Conservation (phyloP, 495 filamentous ascomycete species). For the Geoglossum glabrum region DNA sequence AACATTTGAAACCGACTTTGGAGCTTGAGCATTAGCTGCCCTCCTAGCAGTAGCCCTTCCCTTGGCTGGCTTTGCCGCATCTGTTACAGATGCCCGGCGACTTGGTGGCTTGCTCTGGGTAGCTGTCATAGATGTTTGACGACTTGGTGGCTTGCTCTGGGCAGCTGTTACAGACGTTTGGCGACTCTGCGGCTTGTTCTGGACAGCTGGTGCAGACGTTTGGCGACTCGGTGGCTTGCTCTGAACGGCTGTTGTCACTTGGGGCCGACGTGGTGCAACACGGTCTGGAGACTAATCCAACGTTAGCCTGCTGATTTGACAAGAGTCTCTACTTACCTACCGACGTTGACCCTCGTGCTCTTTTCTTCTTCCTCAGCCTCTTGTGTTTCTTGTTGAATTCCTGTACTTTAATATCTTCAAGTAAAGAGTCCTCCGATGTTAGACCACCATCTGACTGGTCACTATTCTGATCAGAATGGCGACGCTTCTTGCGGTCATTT, state of each 20-base stretch:
- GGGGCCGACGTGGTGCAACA: background rate
- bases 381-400: background rate
- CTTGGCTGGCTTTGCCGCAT: background rate
- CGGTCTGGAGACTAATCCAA: background rate
- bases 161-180: background rate
- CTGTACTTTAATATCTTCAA: background rate
- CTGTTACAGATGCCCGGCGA: background rate
- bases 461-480: background rate
- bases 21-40: background rate
- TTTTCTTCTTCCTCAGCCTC: background rate
- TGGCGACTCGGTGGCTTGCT: background rate
- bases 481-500: background rate
- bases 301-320: background rate
- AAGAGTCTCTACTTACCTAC: background rate
- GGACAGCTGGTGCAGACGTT: background rate
- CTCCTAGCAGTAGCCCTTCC: background rate
- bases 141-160: background rate
- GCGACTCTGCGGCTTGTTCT: background rate
- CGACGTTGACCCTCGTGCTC: background rate
- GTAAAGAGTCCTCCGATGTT: background rate
- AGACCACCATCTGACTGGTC: background rate
- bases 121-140: background rate
- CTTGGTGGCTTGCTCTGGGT: background rate
- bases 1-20: background rate
- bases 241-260: background rate